Conservation (phyloP, 371 early-diverging fungal species). For the Syncephalastrum monosporum region DNA sequence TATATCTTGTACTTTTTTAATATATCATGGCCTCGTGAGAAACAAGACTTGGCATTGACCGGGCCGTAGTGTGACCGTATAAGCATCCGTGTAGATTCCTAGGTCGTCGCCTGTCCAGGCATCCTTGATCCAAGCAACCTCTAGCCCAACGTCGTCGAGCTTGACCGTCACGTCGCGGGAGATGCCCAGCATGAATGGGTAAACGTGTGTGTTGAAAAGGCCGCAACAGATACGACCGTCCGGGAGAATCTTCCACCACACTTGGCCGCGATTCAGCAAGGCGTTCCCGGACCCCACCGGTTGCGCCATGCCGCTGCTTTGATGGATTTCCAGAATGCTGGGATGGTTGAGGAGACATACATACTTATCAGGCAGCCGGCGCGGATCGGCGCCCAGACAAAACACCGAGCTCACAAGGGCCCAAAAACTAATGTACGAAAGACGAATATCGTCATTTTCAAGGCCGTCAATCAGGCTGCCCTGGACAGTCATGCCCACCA, state of each 20-base stretch:
- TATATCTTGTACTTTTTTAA: no score
- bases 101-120: constrained; percentile 36
- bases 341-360: constrained; percentile 32
- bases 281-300: constrained; percentile 43
- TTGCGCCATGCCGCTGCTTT: constrained; percentile 40
- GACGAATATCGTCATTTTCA: constrained; percentile 43
- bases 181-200: constrained; percentile 35
- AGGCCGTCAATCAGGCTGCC: constrained; percentile 36
- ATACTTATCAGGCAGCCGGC: constrained; percentile 39
- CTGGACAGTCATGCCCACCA: constrained; percentile 44
- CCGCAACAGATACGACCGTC: constrained; percentile 39
- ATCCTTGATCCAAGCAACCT: constrained; percentile 21
- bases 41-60: constrained; percentile 23
- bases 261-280: constrained; percentile 37
- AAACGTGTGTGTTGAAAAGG: constrained; percentile 39
- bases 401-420: constrained; percentile 43
- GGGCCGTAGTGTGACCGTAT: constrained; percentile 12
- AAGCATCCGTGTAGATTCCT: constrained; percentile 13
- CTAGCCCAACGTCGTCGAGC: constrained; percentile 26
- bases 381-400: constrained; percentile 43
- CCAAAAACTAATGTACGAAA: constrained; percentile 44
- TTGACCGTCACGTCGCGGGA: constrained; percentile 28
- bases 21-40: constrained; percentile 5
- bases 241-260: constrained; percentile 43
- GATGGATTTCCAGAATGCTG: constrained; percentile 41